Base-by-base conservation (phyloP, 495 filamentous ascomycete species). In the Lindgomyces ingoldianus region DNA sequence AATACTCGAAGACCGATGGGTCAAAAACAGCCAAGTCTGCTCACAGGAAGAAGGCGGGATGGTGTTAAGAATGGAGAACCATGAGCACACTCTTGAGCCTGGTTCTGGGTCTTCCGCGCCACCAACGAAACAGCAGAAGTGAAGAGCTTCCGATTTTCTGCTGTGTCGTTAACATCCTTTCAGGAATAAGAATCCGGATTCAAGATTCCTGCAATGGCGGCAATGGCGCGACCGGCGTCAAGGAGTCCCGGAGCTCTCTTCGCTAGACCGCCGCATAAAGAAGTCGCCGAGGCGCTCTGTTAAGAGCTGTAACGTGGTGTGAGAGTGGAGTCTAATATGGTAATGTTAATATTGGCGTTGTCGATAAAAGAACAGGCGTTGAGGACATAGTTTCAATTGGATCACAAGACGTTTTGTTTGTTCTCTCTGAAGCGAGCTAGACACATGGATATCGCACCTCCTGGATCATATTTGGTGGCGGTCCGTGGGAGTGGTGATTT, bases 1-100 rank as follows among this genome's bases (percentile, higher is more conserved):
- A 73, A 89, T 98, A 16, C 76, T 96, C 62, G 81, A 83, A 6
- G 95, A 98, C 74, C 85, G 89, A n/a, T 98, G 95, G 94, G 85
- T 98, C 21, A 58, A 30, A 21, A 55, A 52, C 18, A 48, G 25
- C 30, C 48, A 55, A 30, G 77, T 83, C 48, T 91, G 88, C 65
- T 74, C 76, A 47, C 87, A 91, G 66, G 82, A 87, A 52, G 81
- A 82, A 44, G 77, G 79, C 1, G 85, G 85, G 3, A 76, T 76
- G 33, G 72, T 89, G 48, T 70, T 80, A 55, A 79, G 75, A 45
- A 83, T 80, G n/a, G 70, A 75, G 18, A 81, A 79, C 26, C 88
- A 91, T 72, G 77, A 79, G 2, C 88, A 91, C 67, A 79, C 85
- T 29, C 74, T 88, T 48, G 85, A 87, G 69, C 85, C 86, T 39